A percentile compares a stretch with the other conserved stretches of the same genome.
Conservation (phyloP, 306 rosid species). For the Leucaena leucocephala region DNA sequence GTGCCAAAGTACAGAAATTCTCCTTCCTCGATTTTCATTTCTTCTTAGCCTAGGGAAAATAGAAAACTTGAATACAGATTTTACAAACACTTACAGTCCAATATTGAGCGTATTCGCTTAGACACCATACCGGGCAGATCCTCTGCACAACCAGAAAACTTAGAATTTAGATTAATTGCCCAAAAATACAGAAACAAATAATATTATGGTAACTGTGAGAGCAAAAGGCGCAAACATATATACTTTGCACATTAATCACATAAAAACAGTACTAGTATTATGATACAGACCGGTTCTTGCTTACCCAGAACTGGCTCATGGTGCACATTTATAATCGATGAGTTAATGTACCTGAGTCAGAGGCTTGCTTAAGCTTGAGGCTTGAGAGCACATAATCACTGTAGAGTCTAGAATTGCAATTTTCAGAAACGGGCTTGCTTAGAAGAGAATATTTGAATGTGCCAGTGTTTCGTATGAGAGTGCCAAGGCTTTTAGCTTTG, state of each 20-base stretch:
- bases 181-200: not conserved
- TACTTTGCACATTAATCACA: not conserved
- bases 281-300: not conserved
- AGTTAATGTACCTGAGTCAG: constrained; percentile 53
- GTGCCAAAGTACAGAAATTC: constrained; percentile 13
- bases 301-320: constrained; percentile 22
- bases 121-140: constrained; percentile 29
- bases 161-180: not conserved
- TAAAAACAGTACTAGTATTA: not conserved
- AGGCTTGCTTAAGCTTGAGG: constrained; percentile 39
- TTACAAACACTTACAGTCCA: constrained; percentile 57
- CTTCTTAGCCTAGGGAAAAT: constrained; percentile 16
- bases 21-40: constrained; percentile 2
- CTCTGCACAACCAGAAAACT: constrained; percentile 49
- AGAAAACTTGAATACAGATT: constrained; percentile 28
- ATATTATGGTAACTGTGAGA: not conserved
- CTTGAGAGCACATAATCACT: constrained; percentile 34
- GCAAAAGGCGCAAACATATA: not conserved
- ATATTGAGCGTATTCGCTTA: constrained; percentile 47
- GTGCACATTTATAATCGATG: not conserved
- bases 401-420: not conserved
- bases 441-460: constrained; percentile 9
- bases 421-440: constrained; percentile 17
- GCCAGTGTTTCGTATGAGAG: constrained; percentile 30
- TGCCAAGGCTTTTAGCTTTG: constrained; percentile 42